Evolutionary conservation across 2,329 filamentous ascomycete species (phyloP), one percentile per base, ranked within the genome.

Genomic region (Venturia nashicola): DNA sequence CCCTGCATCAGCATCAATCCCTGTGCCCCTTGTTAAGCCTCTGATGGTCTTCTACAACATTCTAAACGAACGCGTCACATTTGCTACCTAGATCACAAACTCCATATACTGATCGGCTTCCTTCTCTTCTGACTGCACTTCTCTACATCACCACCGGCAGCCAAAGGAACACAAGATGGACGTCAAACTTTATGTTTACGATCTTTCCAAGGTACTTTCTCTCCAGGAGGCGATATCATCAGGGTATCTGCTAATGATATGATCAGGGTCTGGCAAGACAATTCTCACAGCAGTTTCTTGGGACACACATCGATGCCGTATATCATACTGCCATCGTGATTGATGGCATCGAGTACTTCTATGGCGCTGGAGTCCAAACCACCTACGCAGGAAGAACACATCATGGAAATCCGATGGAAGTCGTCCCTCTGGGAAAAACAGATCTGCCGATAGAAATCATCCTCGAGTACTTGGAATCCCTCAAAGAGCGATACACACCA

Each of bases 291-390:
- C 76, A 82, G 59, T 78, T 89, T 57, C 81, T 87, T 5, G 86
- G 86, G 1, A 83, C 81, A 1, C 85, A 88, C 62, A 90, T 97
- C 61, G 67, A 97, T 74, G 94, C 94, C 63, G 85, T 99, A 62
- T 97, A 97, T 69, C 94, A 99, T 74, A 97, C 94, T 0, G 90
- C 92, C 0, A 86, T 99, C 63, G 87, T 96, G 51, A 80, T 97
- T 46, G 83, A 86, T 62, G 86, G 87, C n/a, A 82, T 88, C 61
- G 94, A 99, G 76, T 97, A 96, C 74, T 86, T 93, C 70, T 97
- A 92, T 69, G 93, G 96, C 66, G 86, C 89, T 64, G 91, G 91
- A 64, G 88, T 97, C 62, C 89, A 96, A 70, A 86, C 86, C 63
- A 91, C 93, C 66, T 77, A 79, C 11, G 90, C 94, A 0, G 92